Evolutionary conservation across 345 rosid species (phyloP).

Genomic region (Xanthoceras sorbifolium): DNA sequence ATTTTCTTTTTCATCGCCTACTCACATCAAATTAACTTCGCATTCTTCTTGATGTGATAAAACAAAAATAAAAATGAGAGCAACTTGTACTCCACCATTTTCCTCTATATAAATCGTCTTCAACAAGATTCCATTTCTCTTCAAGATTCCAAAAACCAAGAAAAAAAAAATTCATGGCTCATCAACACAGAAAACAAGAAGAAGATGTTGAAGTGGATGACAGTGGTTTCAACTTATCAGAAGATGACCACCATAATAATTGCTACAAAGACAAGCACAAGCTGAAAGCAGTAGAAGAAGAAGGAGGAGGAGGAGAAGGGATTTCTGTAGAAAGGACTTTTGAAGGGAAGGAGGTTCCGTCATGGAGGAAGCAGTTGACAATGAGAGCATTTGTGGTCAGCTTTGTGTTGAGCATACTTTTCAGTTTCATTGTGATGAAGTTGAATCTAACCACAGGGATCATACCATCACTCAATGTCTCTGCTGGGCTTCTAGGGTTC

Average conservation of each 20-base stretch:
- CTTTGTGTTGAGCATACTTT: constrained; percentile 53
- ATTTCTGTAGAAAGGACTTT: constrained; percentile 55
- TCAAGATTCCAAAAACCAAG: constrained; percentile 1
- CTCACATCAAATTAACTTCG: no score
- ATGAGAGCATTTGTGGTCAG: constrained; percentile 64
- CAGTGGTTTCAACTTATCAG: no score
- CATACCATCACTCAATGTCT: constrained; percentile 71
- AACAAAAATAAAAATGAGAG: no score
- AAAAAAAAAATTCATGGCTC: constrained; percentile 5
- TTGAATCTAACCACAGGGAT: constrained; percentile 72
- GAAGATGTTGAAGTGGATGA: no score
- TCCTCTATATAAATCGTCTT: no score
- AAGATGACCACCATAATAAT: no score
- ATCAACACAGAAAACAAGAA: no score
- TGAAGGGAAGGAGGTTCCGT: constrained; percentile 50
- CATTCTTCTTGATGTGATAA: no score
- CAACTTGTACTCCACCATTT: no score
- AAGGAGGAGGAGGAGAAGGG: constrained; percentile 20
- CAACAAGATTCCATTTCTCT: no score
- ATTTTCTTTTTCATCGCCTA: no score
- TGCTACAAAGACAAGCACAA: no score
- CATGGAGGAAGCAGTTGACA: constrained; percentile 69
- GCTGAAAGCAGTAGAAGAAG: constrained; percentile 15
- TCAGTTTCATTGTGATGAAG: constrained; percentile 73
- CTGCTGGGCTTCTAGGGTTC: constrained; percentile 76